A percentile compares a stretch with the other conserved stretches of the same genome.
phyloP scores from a whole-genome alignment of 2,329 filamentous ascomycete species.

The Talaromyces pinophilus region DNA sequence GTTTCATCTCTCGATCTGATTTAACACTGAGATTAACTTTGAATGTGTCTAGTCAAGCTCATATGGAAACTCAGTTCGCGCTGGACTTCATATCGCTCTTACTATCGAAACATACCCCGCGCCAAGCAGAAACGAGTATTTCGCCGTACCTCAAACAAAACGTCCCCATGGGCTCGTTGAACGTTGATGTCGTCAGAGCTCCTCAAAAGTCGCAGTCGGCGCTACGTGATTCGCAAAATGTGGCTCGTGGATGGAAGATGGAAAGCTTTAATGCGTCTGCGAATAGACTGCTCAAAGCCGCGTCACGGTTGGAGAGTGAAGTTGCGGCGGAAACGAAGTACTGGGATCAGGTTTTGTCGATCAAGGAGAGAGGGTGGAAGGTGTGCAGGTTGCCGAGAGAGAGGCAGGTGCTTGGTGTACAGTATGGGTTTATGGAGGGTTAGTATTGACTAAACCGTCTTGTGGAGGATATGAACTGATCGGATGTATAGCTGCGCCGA shows the following conservation, averaged over 20 bases:
- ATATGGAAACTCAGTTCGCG: slow-evolving; percentile 59
- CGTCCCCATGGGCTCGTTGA: slow-evolving; percentile 73
- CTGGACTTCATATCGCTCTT: slow-evolving; percentile 83
- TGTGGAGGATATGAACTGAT: slow-evolving; percentile 8
- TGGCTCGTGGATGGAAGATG: slow-evolving; percentile 71
- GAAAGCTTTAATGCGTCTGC: slow-evolving; percentile 74
- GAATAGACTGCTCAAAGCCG: slow-evolving; percentile 71
- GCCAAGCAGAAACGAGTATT: slow-evolving; percentile 68
- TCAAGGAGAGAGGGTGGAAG: slow-evolving; percentile 84
- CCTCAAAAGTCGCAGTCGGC: slow-evolving; percentile 60
- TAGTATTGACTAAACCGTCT: slow-evolving; percentile 26
- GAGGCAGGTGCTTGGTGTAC: slow-evolving; percentile 74
- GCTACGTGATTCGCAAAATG: slow-evolving; percentile 54
- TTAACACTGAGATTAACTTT: neutral
- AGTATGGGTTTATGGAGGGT: slow-evolving; percentile 85
- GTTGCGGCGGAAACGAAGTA: slow-evolving; percentile 79
- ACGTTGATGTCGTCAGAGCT: slow-evolving; percentile 64
- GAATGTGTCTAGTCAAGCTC: slow-evolving; percentile 41
- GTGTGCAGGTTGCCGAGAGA: slow-evolving; percentile 75
- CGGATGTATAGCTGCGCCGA: slow-evolving; percentile 50
- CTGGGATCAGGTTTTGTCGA: slow-evolving; percentile 80
- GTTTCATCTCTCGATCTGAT: neutral
- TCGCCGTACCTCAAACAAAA: slow-evolving; percentile 69
- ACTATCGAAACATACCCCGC: slow-evolving; percentile 76
- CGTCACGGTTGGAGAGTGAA: slow-evolving; percentile 71